These are phyloP conservation scores for Rutstroemia sp. DNA, from an alignment of 2,329 filamentous ascomycete genomes.

Conservation along the genomic window DNA sequence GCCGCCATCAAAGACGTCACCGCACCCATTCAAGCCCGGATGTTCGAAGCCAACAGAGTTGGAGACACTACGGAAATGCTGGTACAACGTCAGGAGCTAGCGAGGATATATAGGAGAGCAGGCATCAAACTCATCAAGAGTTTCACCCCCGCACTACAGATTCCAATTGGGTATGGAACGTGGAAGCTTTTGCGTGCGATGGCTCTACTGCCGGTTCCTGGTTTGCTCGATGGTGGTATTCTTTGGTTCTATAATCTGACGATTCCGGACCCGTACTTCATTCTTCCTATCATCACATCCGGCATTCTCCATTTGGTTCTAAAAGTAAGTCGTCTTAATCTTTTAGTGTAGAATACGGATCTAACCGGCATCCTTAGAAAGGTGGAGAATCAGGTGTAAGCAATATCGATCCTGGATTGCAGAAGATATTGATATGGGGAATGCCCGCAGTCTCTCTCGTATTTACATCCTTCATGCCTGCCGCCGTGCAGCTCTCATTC, in stretches of 20 bases:
- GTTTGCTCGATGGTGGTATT: conserved; percentile 60
- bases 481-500: conserved; percentile 58
- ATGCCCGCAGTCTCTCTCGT: conserved; percentile 46
- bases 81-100: conserved; percentile 40
- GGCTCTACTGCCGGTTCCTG: conserved; percentile 71
- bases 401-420: conserved; percentile 28
- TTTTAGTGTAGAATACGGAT: not conserved
- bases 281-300: conserved; percentile 62
- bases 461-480: conserved; percentile 41
- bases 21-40: conserved; percentile 47
- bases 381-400: conserved; percentile 42
- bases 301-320: conserved; percentile 42
- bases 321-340: conserved; percentile 18
- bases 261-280: conserved; percentile 65
- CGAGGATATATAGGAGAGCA: conserved; percentile 41
- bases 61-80: conserved; percentile 42
- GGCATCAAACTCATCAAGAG: conserved; percentile 46
- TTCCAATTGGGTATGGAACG: conserved; percentile 70
- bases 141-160: conserved; percentile 51
- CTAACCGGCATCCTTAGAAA: conserved; percentile 24
- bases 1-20: conserved; percentile 50
- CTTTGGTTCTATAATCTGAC: conserved; percentile 78
- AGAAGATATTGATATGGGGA: conserved; percentile 36
- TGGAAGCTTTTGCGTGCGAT: conserved; percentile 74
- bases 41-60: conserved; percentile 33